These are phyloP conservation scores for Solanum tacnaense DNA, from an alignment of 257 asterid genomes.

Conservation along the genomic window DNA sequence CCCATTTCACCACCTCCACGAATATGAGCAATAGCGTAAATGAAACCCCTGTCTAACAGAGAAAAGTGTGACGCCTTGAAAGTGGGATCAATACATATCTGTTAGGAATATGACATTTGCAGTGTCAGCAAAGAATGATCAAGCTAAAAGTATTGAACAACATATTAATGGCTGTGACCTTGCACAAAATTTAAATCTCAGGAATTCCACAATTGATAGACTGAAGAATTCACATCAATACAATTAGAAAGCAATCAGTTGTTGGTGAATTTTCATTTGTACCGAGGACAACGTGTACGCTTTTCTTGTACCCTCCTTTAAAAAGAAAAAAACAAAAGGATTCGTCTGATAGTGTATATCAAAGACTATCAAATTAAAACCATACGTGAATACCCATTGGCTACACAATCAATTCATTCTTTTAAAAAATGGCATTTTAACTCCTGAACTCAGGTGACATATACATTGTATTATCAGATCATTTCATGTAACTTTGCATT, in stretches of 20 bases:
- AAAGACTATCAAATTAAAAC: background rate
- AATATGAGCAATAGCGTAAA: slow-evolving; percentile 65
- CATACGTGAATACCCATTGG: background rate
- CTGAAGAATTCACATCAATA: background rate
- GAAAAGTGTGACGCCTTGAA: slow-evolving; percentile 78
- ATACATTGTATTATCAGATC: background rate
- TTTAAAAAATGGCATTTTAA: background rate
- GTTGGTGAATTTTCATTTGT: background rate
- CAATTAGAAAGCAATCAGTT: background rate
- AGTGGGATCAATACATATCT: slow-evolving; percentile 72
- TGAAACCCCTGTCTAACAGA: slow-evolving; percentile 83
- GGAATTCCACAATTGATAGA: background rate
- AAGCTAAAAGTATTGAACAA: background rate
- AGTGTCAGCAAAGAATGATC: background rate
- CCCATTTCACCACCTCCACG: slow-evolving; percentile 99
- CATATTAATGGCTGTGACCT: background rate
- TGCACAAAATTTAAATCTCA: background rate
- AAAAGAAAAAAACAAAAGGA: background rate
- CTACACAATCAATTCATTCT: background rate
- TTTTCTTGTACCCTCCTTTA: background rate
- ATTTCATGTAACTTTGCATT: background rate
- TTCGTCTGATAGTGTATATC: background rate
- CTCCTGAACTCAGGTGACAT: background rate
- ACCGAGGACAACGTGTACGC: background rate
- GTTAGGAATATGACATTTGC: slow-evolving; percentile 13